These are phyloP conservation scores for Puccinia coronata DNA, from an alignment of 1,284 basidiomycete species.

Conservation along the genomic window DNA sequence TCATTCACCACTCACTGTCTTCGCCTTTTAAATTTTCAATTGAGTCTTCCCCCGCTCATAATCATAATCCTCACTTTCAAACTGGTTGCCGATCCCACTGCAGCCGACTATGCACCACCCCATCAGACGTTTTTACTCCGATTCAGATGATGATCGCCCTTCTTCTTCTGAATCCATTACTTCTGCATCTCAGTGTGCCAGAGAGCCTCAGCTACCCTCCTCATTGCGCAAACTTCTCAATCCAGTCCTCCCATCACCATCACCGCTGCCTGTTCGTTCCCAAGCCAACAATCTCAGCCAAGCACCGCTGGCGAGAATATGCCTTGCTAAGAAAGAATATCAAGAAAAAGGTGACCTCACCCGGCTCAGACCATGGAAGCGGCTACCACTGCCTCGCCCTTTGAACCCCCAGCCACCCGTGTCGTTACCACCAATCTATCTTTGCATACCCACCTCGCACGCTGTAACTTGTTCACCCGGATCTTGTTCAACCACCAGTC, in stretches of 20 bases:
- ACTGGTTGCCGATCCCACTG: conserved; percentile 4
- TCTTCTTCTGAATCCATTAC: conserved; percentile 4
- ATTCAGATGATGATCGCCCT: conserved; percentile 37
- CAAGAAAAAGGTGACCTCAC: conserved; percentile 16
- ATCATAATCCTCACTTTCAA: conserved; percentile 26
- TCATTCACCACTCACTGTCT: conserved; percentile 2
- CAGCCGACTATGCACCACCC: not conserved
- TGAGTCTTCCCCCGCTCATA: not conserved
- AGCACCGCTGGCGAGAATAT: conserved; percentile 17
- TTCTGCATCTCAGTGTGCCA: not conserved
- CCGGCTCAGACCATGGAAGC: conserved; percentile 29
- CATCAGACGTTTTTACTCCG: conserved; percentile 13
- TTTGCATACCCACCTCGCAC: conserved; percentile 5
- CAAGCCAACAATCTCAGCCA: not conserved
- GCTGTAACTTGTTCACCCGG: not conserved
- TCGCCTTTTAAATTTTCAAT: not conserved
- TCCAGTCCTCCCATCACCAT: conserved; percentile 13
- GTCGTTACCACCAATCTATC: conserved; percentile 14
- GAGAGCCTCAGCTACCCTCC: conserved; percentile 20
- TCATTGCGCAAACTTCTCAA: conserved; percentile 39
- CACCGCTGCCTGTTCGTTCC: not conserved
- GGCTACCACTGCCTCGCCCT: conserved; percentile 24
- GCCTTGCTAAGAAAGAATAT: conserved; percentile 9
- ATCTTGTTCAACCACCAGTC: not conserved
- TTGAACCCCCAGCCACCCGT: conserved; percentile 1